Evolutionary conservation across 2,329 filamentous ascomycete genomes (phyloP), one percentile per base, ranked within the genome.

Genomic region (Paraphaeosphaeria sporulosa): DNA sequence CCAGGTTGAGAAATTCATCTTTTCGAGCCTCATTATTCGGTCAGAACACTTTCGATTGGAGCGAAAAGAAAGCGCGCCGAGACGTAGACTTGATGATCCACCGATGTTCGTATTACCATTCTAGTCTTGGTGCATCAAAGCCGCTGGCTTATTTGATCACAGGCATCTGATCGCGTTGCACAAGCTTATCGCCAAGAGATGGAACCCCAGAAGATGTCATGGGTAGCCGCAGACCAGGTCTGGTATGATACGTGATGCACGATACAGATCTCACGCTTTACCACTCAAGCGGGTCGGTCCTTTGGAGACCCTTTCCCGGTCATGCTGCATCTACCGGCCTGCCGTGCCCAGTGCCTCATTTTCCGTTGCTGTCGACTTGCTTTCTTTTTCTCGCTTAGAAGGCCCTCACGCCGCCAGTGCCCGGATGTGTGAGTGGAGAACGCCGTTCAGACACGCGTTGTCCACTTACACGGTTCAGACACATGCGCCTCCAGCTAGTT

Each of bases 141-240:
- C 61, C 52, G 61, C 60, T 65, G 60, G 62, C 68, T 63, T 67
- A 61, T 60, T 57, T 65, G 64, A 65, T 61, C 64, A 65, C 65
- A 66, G 61, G 63, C 60, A 60, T 58, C 62, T 62, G 64, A 63
- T 65, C 49, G 51, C 51, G 73, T 75, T 42, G 65, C 67, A 77
- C 74, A 73, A 61, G 58, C 65, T 71, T 75, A 77, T 74, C 71
- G 74, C 73, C 73, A 76, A 76, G 74, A 36, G 55, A 57, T 53
- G 67, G 58, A 66, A 63, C 42, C 42, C 40, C 59, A 60, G 60
- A 54, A 66, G 50, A 44, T 36, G 49, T 44, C 51, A 30, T 43
- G 51, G 44, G 23, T 51, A 62, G 62, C 67, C 65, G 59, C 42
- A 42, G 23, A 68, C 65, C 67, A 56, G 67, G 68, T 71, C 17